Conservation (phyloP, 2,329 filamentous ascomycete genomes). For the Catunica adiposa region DNA sequence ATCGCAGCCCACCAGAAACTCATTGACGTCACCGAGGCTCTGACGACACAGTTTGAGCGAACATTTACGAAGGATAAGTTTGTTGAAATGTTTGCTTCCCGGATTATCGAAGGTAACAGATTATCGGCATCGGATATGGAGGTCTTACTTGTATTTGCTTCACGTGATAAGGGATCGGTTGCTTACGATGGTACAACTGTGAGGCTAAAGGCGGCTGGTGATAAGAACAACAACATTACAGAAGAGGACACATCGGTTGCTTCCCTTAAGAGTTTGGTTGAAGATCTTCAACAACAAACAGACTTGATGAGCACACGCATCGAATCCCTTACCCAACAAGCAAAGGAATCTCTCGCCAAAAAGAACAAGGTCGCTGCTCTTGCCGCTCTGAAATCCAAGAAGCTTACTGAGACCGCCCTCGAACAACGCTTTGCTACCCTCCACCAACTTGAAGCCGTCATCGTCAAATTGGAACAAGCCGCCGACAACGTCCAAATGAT, state of each 20-base stretch:
- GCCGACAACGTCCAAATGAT: constrained; percentile 72
- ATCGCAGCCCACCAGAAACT: constrained; percentile 42
- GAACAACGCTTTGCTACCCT: constrained; percentile 56
- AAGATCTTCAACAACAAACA: constrained; percentile 58
- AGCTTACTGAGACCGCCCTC: constrained; percentile 59
- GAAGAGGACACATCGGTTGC: constrained; percentile 70
- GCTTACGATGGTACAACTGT: constrained; percentile 51
- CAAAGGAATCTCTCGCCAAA: constrained; percentile 51
- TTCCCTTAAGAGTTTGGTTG: constrained; percentile 62
- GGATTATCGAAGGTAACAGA: constrained; percentile 31
- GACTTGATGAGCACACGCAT: constrained; percentile 49
- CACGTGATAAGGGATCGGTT: constrained; percentile 45
- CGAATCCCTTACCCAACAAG: constrained; percentile 44
- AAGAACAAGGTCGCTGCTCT: constrained; percentile 64
- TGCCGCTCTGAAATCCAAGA: constrained; percentile 66
- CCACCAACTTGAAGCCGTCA: constrained; percentile 67
- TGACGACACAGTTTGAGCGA: constrained; percentile 41
- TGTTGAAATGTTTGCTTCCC: constrained; percentile 35
- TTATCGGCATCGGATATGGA: constrained; percentile 51
- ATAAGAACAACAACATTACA: constrained; percentile 36
- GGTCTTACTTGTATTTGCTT: constrained; percentile 52
- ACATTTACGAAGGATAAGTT: constrained; percentile 54
- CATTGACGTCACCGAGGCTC: constrained; percentile 26
- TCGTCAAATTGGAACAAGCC: constrained; percentile 70
- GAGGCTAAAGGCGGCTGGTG: constrained; percentile 43